These are phyloP conservation scores for Botryotinia globosa DNA, from an alignment of 2,329 filamentous ascomycete genomes.

Conservation along the genomic window DNA sequence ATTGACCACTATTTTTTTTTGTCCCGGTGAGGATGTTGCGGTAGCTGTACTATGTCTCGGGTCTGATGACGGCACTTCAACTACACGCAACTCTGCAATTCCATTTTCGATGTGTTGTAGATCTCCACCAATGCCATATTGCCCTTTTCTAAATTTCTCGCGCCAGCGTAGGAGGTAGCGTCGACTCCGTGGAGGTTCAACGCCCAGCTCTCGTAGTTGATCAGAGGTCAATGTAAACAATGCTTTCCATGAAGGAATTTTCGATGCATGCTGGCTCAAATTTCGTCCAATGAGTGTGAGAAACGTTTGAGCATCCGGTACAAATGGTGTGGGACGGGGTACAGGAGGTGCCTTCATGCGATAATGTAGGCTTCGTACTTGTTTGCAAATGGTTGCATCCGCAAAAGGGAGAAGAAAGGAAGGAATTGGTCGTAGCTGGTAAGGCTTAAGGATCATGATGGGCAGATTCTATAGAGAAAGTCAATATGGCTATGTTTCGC, in stretches of 20 bases:
- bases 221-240: constrained; percentile 78
- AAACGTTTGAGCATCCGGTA: constrained; percentile 82
- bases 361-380: constrained; percentile 43
- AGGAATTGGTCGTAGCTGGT: constrained; percentile 33
- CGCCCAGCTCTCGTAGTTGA: constrained; percentile 77
- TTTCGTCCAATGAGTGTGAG: constrained; percentile 87
- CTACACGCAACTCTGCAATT: constrained; percentile 51
- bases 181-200: constrained; percentile 80
- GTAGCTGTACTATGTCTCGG: constrained; percentile 42
- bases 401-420: constrained; percentile 37
- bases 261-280: constrained; percentile 75
- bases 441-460: constrained; percentile 36
- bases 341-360: constrained; percentile 43
- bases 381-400: constrained; percentile 31
- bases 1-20: constrained; percentile 56
- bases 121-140: constrained; percentile 80
- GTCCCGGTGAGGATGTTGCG: constrained; percentile 52
- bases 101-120: constrained; percentile 65
- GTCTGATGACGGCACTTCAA: constrained; percentile 38
- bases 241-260: constrained; percentile 86
- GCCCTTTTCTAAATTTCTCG: constrained; percentile 75
- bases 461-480: constrained; percentile 15
- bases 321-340: constrained; percentile 76
- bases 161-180: constrained; percentile 86
- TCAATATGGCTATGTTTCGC: constrained; percentile 9